Evolutionary conservation across 257 asterid genomes (phyloP).

Genomic region (Solanum microdontum): DNA sequence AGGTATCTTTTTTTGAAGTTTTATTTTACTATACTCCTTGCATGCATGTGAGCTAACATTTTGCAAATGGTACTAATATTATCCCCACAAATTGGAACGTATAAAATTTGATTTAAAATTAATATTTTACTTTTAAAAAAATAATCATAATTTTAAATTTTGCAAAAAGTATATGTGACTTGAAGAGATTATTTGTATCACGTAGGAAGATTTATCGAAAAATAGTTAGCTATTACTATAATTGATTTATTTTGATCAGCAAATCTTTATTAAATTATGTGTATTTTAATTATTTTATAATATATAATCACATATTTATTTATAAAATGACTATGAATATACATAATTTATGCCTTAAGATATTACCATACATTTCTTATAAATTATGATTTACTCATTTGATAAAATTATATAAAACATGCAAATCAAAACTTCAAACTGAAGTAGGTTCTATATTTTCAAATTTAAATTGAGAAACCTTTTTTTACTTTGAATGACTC

Average conservation of each 20-base stretch:
- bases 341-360: neutral
- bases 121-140: neutral
- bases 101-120: neutral
- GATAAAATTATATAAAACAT: neutral
- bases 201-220: accelerated
- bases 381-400: neutral
- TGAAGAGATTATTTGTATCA: neutral
- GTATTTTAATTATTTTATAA: too few relatives aligned
- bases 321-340: neutral
- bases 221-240: neutral
- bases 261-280: neutral
- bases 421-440: too few relatives aligned
- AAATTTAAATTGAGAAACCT: neutral
- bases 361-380: neutral
- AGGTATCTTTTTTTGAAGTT: neutral
- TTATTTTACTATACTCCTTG: neutral
- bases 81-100: neutral
- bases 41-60: neutral
- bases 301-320: neutral
- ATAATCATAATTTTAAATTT: too few relatives aligned
- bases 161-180: too few relatives aligned
- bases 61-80: neutral
- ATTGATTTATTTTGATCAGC: neutral
- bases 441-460: too few relatives aligned
- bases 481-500: neutral